A percentile compares a stretch with the other conserved stretches of the same genome.
Conservation (phyloP, 1,284 basidiomycete species). For the Caloboletus firmus region DNA sequence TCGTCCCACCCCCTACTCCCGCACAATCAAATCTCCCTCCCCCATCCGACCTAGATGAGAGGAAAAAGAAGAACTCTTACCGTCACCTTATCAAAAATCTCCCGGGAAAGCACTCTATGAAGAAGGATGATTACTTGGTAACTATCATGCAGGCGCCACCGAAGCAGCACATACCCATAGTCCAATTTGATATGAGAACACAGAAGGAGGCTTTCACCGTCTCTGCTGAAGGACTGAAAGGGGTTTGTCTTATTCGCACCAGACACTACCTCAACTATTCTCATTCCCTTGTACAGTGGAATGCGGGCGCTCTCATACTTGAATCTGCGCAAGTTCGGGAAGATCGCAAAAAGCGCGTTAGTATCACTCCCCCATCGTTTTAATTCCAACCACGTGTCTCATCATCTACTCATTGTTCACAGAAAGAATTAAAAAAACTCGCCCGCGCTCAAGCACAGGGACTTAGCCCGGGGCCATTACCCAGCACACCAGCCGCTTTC, state of each 20-base stretch:
- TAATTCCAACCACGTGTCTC: conserved; percentile 15
- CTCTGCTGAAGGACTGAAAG: conserved; percentile 70
- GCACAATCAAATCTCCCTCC: conserved; percentile 44
- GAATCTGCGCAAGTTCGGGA: conserved; percentile 76
- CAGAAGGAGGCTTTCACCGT: conserved; percentile 73
- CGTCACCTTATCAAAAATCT: conserved; percentile 74
- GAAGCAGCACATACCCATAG: conserved; percentile 66
- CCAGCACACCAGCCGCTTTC: conserved; percentile 27
- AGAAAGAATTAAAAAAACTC: conserved; percentile 74
- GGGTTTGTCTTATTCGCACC: conserved; percentile 50
- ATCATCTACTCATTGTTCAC: conserved; percentile 14
- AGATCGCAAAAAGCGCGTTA: conserved; percentile 73
- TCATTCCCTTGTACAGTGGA: conserved; percentile 56
- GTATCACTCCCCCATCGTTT: conserved; percentile 31
- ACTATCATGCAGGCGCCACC: conserved; percentile 66
- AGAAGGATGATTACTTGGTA: conserved; percentile 73
- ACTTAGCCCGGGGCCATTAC: conserved; percentile 26
- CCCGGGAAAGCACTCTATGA: conserved; percentile 79
- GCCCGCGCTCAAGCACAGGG: conserved; percentile 59
- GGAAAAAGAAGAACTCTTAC: conserved; percentile 77
- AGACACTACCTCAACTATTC: conserved; percentile 6
- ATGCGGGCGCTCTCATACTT: conserved; percentile 57
- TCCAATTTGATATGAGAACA: conserved; percentile 63
- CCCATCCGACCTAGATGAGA: conserved; percentile 52
- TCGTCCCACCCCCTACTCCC: conserved; percentile 23